A percentile compares a stretch with the other conserved stretches of the same genome.
phyloP scores from a whole-genome alignment of 345 rosid species.

The Sonneratia alba region DNA sequence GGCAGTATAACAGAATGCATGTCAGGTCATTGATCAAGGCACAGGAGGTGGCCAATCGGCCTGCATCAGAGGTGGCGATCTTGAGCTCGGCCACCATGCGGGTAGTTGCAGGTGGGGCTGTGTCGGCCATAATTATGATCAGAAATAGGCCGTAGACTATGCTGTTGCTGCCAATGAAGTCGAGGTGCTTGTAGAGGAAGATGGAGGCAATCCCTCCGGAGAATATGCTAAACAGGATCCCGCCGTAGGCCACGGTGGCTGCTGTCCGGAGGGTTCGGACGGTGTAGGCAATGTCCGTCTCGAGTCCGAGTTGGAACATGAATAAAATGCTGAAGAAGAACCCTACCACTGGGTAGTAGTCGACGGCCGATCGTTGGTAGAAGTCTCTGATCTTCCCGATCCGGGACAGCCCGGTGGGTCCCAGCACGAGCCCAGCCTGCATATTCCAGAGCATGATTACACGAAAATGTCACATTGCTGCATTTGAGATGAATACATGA shows the following conservation, averaged over 20 bases:
- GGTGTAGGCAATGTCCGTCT: constrained; percentile 47
- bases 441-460: background rate
- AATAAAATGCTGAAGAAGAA: constrained; percentile 48
- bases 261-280: constrained; percentile 40
- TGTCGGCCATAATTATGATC: constrained; percentile 40
- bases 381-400: constrained; percentile 21
- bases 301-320: constrained; percentile 75
- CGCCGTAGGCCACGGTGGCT: constrained; percentile 36
- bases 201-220: constrained; percentile 31
- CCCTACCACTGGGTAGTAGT: constrained; percentile 38
- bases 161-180: constrained; percentile 10
- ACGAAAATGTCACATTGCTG: background rate
- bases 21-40: constrained; percentile 52
- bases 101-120: constrained; percentile 62
- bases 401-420: constrained; percentile 62
- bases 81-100: constrained; percentile 60
- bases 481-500: background rate
- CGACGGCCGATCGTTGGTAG: constrained; percentile 41
- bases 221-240: constrained; percentile 22
- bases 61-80: constrained; percentile 54
- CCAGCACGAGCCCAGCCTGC: constrained; percentile 73
- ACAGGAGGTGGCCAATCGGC: constrained; percentile 49
- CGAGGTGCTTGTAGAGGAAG: constrained; percentile 21
- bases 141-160: constrained; percentile 9
- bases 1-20: constrained; percentile 26